phyloP scores from a whole-genome alignment of 768 basidiomycete species.

The Lenzites betulinus region DNA sequence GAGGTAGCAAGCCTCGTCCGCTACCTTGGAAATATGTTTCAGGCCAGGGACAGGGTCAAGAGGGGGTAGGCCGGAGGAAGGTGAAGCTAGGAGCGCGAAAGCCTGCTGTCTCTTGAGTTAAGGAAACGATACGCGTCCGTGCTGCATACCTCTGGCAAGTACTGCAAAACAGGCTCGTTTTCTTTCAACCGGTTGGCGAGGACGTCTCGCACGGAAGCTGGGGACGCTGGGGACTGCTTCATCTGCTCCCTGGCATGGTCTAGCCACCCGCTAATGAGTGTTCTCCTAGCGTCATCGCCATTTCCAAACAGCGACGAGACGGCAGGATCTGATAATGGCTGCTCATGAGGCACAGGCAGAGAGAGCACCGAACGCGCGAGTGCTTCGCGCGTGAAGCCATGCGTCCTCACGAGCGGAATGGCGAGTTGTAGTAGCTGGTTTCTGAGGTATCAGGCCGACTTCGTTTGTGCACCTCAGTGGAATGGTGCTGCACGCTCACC shows the following conservation, averaged over 20 bases:
- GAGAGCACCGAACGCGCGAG: constrained; percentile 64
- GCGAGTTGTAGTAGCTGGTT: constrained; percentile 57
- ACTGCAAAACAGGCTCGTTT: constrained; percentile 65
- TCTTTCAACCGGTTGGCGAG: constrained; percentile 57
- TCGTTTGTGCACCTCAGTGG: background rate
- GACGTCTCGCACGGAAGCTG: constrained; percentile 46
- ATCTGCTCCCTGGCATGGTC: constrained; percentile 63
- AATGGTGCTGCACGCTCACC: background rate
- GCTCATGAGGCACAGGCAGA: constrained; percentile 50
- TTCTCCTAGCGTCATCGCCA: constrained; percentile 64
- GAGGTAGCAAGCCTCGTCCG: constrained; percentile 69
- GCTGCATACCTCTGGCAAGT: constrained; percentile 65
- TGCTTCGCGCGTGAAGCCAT: constrained; percentile 76
- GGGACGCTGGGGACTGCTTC: constrained; percentile 27
- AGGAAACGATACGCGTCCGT: too few relatives aligned
- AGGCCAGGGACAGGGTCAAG: constrained; percentile 64
- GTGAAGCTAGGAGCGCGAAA: constrained; percentile 65
- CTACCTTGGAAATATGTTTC: constrained; percentile 60
- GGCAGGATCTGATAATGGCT: constrained; percentile 69
- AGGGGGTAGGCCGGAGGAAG: constrained; percentile 47
- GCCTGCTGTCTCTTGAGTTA: constrained; percentile 46
- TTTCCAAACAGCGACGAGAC: constrained; percentile 73
- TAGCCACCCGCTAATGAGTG: constrained; percentile 74
- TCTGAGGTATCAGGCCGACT: constrained; percentile 22
- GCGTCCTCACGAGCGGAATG: constrained; percentile 58